Evolutionary conservation across 1,139 yeast genomes (phyloP), one percentile per base, ranked within the genome.

Genomic region (Protomyces inouyei): DNA sequence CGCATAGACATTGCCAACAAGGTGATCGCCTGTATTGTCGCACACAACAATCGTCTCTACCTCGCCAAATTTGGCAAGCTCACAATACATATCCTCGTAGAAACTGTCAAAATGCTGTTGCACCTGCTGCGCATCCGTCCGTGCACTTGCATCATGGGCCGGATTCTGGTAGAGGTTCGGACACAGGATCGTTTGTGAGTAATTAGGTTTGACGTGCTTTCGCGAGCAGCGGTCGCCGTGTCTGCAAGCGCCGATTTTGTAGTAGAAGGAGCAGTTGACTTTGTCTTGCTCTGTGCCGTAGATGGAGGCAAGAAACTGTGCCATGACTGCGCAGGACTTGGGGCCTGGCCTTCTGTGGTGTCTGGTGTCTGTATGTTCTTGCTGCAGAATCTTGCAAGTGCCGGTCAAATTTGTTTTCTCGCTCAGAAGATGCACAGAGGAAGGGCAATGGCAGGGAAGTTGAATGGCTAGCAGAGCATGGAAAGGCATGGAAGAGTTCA

Each of bases 201-300:
- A 75, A n/a, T 79, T 75, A 0, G 97, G 97, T 69, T 82, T 82
- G 51, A 82, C 79, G 73, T 92, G 98, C 65, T 81, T 81, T 70
- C 95, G 79, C 12, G 93, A 86, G 73, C 98, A 92, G 71, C 85
- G 87, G 67, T 87, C 93, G 1, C 97, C 97, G 73, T 92, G 97
- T 66, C 97, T 80, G 73, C 98, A 92, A 0, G 97, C 95, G 1
- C 98, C 98, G 52, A 91, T 88, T 73, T 87, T 88, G 68, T 82
- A 80, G 75, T 86, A 92, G 74, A 92, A 92, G 54, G 82, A 77
- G 69, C 83, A 71, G 71, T 71, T 65, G 51, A 64, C 65, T 66
- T 77, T 77, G 67, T 78, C 80, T 65, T 74, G 77, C 68, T 77
- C 79, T 8, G 79, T 76, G n/a, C 79, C 79, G 69, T 76, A 76